Evolutionary conservation across 2,329 filamentous ascomycete genomes (phyloP), one percentile per base, ranked within the genome.

Genomic region (Fusarium algeriense): DNA sequence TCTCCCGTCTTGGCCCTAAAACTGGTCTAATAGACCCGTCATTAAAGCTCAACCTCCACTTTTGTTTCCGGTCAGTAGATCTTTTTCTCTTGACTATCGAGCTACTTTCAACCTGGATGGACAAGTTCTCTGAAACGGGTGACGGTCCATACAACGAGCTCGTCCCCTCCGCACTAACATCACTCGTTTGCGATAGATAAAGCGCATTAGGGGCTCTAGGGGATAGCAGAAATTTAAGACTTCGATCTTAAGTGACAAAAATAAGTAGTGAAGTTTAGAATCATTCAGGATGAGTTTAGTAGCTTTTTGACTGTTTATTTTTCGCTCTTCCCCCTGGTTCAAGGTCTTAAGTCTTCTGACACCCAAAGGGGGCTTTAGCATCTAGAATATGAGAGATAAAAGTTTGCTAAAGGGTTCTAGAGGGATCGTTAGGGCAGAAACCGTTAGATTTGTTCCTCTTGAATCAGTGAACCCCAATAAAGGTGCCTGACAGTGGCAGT

Each of bases 21-120:
- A 12, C 60, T 73, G 70, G 44, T 48, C 70, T 71, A 59, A 63
- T 53, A 52, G 44, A 60, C 26, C 35, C 19, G 38, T 11, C 32
- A 53, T 35, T 35, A 13, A 19, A 56, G 54, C 43, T 32, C 32
- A 15, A 40, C 62, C 50, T 69, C 67, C 63, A 66, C 55, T 68
- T 64, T 66, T 26, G 52, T 62, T 57, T 62, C 55, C 38, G n/a
- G 41, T 30, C 11, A 43, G 40, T 19, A 34, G 23, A 37, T 62
- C 37, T 40, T 48, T 52, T 57, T 48, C 48, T 46, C 60, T 43
- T n/a, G 28, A 49, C 35, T 40, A 26, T 48, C 52, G 38, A 48
- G 38, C 38, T 60, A 41, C 44, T 58, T 35, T 64, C 46, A 40
- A 64, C 20, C 14, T 57, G 48, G 30, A 57, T 60, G 35, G 28